Evolutionary conservation across 2,329 filamentous ascomycete genomes (phyloP), one percentile per base, ranked within the genome.

Genomic region (Fusarium sacchari): DNA sequence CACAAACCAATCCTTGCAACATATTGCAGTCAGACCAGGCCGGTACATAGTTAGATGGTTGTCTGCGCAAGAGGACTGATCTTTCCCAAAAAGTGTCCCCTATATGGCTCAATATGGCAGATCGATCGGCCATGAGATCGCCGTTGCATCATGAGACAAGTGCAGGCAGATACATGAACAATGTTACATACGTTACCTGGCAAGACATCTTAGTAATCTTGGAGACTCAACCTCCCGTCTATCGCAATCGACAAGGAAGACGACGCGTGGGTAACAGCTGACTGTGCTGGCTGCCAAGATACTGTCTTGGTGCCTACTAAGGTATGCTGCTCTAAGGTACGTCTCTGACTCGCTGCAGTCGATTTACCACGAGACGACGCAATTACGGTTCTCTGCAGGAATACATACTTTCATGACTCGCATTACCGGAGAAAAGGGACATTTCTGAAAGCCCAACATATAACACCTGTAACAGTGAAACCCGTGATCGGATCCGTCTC

Each of bases 71-170:
- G 12, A 26, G 12, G 9, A 28, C 24, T 58, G 18, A n/a, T n/a
- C 15, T 42, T 46, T 42, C 6, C 18, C 36, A 8, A 28, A 53
- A 36, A 28, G 17, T n/a, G 24, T 60, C 11, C 22, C 26, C 15
- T 39, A 24, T 22, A 18, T 14, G 39, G 22, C 34, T 39, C 22
- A 22, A 24, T 30, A n/a, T 26, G 30, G 42, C 32, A 68, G 26
- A 57, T 40, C n/a, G 26, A 56, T 34, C 57, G 57, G 49, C 47
- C 44, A 67, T 57, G 34, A 37, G 57, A 69, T 64, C 37, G 43
- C 50, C 49, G 11, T 39, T 28, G 18, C 46, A 60, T 50, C 61
- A 67, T 71, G 67, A 67, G 46, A 67, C 67, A 71, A 36, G 22
- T 67, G 39, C 26, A 71, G 20, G 50, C 36, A 26, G 37, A 70